These are phyloP conservation scores for Kwoniella shivajii DNA, from an alignment of 1,284 basidiomycete genomes.

Conservation along the genomic window DNA sequence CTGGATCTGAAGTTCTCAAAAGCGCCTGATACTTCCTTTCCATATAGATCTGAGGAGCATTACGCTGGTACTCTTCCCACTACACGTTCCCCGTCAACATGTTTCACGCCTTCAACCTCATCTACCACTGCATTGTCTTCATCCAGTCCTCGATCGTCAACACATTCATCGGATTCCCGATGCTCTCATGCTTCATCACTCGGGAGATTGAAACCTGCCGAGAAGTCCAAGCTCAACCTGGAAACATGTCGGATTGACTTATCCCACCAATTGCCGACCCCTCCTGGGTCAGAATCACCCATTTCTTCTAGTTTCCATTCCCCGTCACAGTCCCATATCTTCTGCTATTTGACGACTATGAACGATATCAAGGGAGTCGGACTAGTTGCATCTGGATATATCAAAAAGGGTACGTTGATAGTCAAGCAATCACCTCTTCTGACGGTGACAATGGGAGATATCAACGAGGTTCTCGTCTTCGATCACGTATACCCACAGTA, in stretches of 20 bases:
- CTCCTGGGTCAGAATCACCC: background rate
- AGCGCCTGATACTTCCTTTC: too few species aligned
- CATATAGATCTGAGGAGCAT: too few species aligned
- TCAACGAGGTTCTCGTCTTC: background rate
- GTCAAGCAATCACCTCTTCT: constrained; percentile 14
- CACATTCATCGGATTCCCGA: too few species aligned
- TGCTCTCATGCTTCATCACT: too few species aligned
- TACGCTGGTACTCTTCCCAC: too few species aligned
- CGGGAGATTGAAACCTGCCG: too few species aligned
- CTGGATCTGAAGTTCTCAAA: too few species aligned
- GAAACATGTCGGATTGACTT: too few species aligned
- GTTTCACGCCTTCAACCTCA: too few species aligned
- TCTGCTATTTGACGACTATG: background rate
- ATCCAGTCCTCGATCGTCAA: too few species aligned
- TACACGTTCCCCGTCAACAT: too few species aligned
- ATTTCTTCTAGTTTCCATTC: background rate
- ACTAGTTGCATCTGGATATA: background rate
- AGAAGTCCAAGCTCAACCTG: background rate
- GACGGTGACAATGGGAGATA: background rate
- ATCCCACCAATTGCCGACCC: background rate
- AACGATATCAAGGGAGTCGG: constrained; percentile 9
- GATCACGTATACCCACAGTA: background rate
- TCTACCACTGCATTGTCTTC: too few species aligned
- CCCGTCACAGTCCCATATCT: background rate
- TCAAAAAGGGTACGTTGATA: constrained; percentile 15